Conservation (phyloP, 2,329 filamentous ascomycete species). For the Pseudocercospora crystallina region DNA sequence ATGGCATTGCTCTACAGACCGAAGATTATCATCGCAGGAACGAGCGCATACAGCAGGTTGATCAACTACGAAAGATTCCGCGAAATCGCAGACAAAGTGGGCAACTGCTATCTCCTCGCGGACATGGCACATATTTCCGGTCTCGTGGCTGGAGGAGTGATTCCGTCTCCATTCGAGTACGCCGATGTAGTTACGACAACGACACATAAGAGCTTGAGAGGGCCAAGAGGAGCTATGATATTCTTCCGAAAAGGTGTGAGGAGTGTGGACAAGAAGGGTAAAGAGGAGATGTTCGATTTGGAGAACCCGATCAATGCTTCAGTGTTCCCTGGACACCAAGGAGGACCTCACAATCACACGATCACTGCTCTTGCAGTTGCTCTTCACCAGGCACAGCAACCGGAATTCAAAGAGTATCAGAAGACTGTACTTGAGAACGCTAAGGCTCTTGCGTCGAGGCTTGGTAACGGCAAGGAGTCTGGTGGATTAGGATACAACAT, state of each 20-base stretch:
- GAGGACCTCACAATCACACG: constrained; percentile 97
- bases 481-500: constrained; percentile 81
- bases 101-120: constrained; percentile 80
- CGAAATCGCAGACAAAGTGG: constrained; percentile 84
- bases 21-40: constrained; percentile 92
- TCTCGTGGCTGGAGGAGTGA: constrained; percentile 84
- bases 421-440: constrained; percentile 86
- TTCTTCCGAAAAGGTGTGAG: constrained; percentile 95
- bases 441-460: constrained; percentile 73
- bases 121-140: constrained; percentile 99
- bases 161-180: constrained; percentile 83
- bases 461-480: constrained; percentile 68
- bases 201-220: constrained; percentile 94
- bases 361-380: constrained; percentile 94
- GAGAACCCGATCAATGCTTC: constrained; percentile 92
- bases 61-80: constrained; percentile 95
- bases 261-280: constrained; percentile 75
- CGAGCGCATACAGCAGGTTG: constrained; percentile 91
- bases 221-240: constrained; percentile 94
- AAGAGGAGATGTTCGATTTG: constrained; percentile 75
- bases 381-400: constrained; percentile 84
- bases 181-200: constrained; percentile 97
- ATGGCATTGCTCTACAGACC: constrained; percentile 86
- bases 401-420: constrained; percentile 92
- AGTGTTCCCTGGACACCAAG: constrained; percentile 97